Base-by-base conservation (phyloP, 371 early-diverging fungal genomes). In the Sanchytrium tribonematis region DNA sequence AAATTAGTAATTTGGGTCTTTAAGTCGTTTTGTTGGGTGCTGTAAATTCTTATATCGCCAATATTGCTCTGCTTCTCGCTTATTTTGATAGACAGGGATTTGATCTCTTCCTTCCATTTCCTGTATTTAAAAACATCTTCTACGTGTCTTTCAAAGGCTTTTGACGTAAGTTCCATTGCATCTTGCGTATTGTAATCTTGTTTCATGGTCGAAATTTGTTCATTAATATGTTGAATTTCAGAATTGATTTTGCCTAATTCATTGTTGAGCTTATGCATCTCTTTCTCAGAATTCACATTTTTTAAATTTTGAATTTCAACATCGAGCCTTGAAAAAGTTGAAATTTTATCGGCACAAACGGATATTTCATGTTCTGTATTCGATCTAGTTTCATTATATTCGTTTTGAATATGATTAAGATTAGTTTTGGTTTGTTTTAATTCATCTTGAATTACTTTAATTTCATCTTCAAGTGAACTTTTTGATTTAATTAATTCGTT, bases 91-190 rank as follows among this genome's bases (percentile, higher is more conserved):
- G 5, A 16, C 16, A 67, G 5, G 12, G 16, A 16, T 67, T 67
- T 28, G 16, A n/a, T 67, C 16, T n/a, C 12, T 28, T 67, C 28
- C 29, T 12, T 68, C 2, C 48, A 48, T 48, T 48, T 48, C 27
- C 69, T 5, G 30, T 17, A 12, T 69, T 2, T 29, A 30, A 31
- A 31, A 70, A 30, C 69, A 32, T 69, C 12, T 66, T 31, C 27
- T 5, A 17, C 1, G 32, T 29, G 48, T 30, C 68, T 48, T 29
- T 67, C 16, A 29, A 67, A 5, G 17, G 2, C 1, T 66, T n/a
- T 70, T 66, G n/a, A 5, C 48, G 12, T 22, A 5, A 29, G 1
- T 66, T 48, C 48, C 48, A 48, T 12, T 48, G 48, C 48, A 48
- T 48, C 48, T 22, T 48, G 5, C 12, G 5, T 48, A 12, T 48